Evolutionary conservation across 305 asterid genomes (phyloP).

Genomic region (Solanum hybrid): DNA sequence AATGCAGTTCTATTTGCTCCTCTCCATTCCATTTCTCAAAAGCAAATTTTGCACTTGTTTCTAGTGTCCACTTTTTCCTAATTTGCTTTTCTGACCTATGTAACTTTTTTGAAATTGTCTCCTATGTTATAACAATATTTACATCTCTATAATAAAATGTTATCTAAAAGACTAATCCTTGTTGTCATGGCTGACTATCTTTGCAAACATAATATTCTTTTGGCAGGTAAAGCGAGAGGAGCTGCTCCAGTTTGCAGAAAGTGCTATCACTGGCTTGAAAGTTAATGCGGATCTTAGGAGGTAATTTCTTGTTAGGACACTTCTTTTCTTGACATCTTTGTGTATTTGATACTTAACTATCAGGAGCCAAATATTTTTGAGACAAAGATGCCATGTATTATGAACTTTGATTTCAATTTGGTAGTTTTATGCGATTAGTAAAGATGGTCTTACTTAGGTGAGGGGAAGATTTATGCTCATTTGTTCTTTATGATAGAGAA

Average conservation of each 20-base stretch:
- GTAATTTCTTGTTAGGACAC: constrained; percentile 24
- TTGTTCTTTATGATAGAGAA: not conserved
- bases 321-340: constrained; percentile 9
- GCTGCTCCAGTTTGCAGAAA: constrained; percentile 93
- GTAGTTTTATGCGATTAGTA: not conserved
- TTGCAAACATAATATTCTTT: constrained; percentile 3
- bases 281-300: constrained; percentile 74
- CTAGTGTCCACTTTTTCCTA: not conserved
- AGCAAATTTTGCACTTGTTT: not conserved
- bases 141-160: not conserved
- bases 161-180: not conserved
- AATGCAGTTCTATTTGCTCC: not conserved
- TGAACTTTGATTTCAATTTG: not conserved
- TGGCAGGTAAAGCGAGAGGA: constrained; percentile 91
- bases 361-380: not conserved
- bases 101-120: not conserved
- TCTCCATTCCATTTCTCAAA: not conserved
- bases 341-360: not conserved
- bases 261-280: constrained; percentile 94
- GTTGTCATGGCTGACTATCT: not conserved
- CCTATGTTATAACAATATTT: not conserved
- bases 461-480: not conserved
- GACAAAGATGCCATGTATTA: not conserved
- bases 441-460: not conserved
- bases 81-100: not conserved